phyloP scores from a whole-genome alignment of 345 rosid genomes.

The Gynandropsis gynandra region DNA sequence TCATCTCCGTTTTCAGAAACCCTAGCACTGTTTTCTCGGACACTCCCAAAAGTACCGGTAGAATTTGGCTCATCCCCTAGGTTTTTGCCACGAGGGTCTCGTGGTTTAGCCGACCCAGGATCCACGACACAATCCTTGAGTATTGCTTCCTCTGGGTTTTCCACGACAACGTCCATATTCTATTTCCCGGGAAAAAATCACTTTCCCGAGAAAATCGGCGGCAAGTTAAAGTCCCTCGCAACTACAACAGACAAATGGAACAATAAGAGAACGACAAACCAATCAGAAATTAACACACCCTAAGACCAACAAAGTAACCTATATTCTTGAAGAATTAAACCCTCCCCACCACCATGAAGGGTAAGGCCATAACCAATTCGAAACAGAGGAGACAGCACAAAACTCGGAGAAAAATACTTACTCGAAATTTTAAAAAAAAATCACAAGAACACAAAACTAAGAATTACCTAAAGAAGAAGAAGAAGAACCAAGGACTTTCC shows the following conservation, averaged over 20 bases:
- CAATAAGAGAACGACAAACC: conserved; percentile 19
- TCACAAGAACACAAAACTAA: neutral
- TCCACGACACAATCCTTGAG: conserved; percentile 15
- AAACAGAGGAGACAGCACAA: too few relatives aligned
- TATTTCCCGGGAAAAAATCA: neutral
- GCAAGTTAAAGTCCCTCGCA: neutral
- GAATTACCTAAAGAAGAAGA: conserved; percentile 15
- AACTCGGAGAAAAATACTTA: neutral
- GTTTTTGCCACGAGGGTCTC: conserved; percentile 22
- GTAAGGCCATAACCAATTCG: neutral
- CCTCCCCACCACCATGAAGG: neutral
- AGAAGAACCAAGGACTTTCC: conserved; percentile 1
- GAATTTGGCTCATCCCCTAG: conserved; percentile 8
- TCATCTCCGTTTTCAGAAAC: conserved; percentile 38
- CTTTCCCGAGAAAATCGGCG: conserved; percentile 21
- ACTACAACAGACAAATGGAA: conserved; percentile 5
- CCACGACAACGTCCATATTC: conserved; percentile 30
- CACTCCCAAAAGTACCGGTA: conserved; percentile 3
- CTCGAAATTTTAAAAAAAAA: neutral
- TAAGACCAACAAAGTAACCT: neutral
- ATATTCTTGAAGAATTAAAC: neutral
- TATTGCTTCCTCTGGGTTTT: conserved; percentile 15
- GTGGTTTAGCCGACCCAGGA: too few relatives aligned
- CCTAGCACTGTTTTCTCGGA: conserved; percentile 35
- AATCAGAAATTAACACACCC: conserved; percentile 2